These are phyloP conservation scores for Backusella circina DNA, from an alignment of 192 early-diverging fungal species.

Conservation along the genomic window DNA sequence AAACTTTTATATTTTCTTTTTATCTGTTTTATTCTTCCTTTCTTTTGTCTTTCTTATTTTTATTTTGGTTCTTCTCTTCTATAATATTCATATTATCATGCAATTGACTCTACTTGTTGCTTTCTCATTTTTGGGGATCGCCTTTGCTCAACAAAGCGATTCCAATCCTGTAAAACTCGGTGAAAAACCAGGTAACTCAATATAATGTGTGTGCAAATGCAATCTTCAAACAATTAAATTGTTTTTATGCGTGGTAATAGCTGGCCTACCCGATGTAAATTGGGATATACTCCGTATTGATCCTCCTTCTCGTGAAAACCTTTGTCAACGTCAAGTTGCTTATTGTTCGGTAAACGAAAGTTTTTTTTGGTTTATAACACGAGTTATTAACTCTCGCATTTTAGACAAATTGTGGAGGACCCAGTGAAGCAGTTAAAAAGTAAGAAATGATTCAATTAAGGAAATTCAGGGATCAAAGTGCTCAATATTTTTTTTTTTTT, in stretches of 20 bases:
- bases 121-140: not conserved
- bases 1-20: not conserved
- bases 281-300: constrained; percentile 26
- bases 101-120: not conserved
- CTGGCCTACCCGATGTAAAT: constrained; percentile 10
- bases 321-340: constrained; percentile 22
- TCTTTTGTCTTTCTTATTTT: not conserved
- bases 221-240: not conserved
- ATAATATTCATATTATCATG: not conserved
- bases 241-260: not conserved
- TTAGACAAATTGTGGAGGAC: constrained; percentile 26
- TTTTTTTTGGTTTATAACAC: not conserved
- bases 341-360: constrained; percentile 25
- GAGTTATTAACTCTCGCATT: not conserved
- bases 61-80: not conserved
- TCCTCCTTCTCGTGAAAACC: constrained; percentile 14
- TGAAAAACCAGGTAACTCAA: not conserved
- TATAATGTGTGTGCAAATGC: not conserved
- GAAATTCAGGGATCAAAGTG: not conserved
- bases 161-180: not conserved
- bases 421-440: constrained; percentile 18
- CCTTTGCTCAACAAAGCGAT: not conserved
- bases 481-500: not conserved
- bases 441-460: not conserved
- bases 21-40: not conserved